Base-by-base conservation (phyloP, 345 rosid genomes). In the Lumnitzera littorea region DNA sequence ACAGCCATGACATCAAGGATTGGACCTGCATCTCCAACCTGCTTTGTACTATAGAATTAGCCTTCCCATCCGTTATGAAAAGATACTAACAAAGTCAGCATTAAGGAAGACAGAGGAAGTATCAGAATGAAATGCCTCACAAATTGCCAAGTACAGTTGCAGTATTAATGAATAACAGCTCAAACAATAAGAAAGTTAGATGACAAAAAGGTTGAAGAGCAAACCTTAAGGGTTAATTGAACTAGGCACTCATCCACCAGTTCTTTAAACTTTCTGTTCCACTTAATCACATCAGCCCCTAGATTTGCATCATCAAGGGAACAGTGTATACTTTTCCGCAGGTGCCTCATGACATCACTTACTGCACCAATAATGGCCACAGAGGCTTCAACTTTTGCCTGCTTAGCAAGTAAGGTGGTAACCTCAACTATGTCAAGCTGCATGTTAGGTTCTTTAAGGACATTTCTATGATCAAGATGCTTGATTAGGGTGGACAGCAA, bases 11-110 rank as follows among this genome's bases (percentile, higher is more conserved):
- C 78, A 66, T 90, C 95, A 68, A 95, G 88, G 69, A 88, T 81
- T 48, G 96, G 92, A 56, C 95, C 89, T 61, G 96, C 95, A 71
- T 95, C 96, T 74, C 99, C 99, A 64, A 95, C 89, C 99, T 91
- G 74, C 49, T 15, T 58, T 69, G 29, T 27, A 61, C 48, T 52
- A 70, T 51, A 74, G 70, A 50, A 70, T 36, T 36, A 65, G 49
- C 57, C 24, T 62, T 58, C 61, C 55, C 65, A 59, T 69, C 46
- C 50, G 46, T 24, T 41, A 71, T 51, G 50, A 56, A 54, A 51
- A 56, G 20, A 47, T 12, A 46, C 20, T 23, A 25, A 51, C 25
- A 61, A 51, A 51, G 56, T 51, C 41, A 51, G 13, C n/a, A 29
- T 47, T 31, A 49, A 41, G 57, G 9, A 17, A 54, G 31, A 23